Conservation (phyloP, 352 stramenopile species). For the Pythium vanterpoolii region DNA sequence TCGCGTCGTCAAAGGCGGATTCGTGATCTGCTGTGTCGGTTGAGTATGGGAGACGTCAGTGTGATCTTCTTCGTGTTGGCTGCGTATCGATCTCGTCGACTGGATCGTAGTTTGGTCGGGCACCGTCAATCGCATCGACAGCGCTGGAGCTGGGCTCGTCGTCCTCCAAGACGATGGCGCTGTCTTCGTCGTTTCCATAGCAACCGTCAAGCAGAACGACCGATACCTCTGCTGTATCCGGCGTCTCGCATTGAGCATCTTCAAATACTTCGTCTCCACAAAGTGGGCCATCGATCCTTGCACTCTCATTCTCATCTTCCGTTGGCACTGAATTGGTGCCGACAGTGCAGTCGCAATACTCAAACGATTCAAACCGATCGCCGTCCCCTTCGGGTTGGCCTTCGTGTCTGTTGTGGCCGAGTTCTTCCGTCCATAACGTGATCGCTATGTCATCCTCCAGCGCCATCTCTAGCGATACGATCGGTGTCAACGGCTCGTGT, state of each 20-base stretch:
- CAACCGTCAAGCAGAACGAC: constrained; percentile 14
- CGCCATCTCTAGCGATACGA: neutral
- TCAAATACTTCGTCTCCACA: constrained; percentile 18
- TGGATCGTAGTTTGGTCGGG: neutral
- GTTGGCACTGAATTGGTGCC: too few species aligned
- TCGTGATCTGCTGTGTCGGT: neutral
- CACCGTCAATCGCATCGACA: constrained; percentile 1
- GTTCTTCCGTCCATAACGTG: neutral
- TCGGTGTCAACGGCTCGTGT: neutral
- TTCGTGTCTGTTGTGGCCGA: neutral
- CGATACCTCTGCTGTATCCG: constrained; percentile 6
- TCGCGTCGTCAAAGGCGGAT: constrained; percentile 12
- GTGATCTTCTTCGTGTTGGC: neutral
- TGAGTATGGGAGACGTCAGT: neutral
- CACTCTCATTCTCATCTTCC: neutral
- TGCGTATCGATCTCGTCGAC: constrained; percentile 8
- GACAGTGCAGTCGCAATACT: constrained; percentile 30
- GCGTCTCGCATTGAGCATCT: constrained; percentile 13
- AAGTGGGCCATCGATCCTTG: neutral
- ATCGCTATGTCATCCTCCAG: neutral
- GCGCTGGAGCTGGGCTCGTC: neutral
- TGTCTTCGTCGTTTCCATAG: constrained; percentile 22
- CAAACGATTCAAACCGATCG: constrained; percentile 37
- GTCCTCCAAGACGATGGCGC: constrained; percentile 24
- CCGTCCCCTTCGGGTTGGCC: constrained; percentile 4